phyloP scores from a whole-genome alignment of 1,139 yeast genomes.

The Suhomyces bokatorum region DNA sequence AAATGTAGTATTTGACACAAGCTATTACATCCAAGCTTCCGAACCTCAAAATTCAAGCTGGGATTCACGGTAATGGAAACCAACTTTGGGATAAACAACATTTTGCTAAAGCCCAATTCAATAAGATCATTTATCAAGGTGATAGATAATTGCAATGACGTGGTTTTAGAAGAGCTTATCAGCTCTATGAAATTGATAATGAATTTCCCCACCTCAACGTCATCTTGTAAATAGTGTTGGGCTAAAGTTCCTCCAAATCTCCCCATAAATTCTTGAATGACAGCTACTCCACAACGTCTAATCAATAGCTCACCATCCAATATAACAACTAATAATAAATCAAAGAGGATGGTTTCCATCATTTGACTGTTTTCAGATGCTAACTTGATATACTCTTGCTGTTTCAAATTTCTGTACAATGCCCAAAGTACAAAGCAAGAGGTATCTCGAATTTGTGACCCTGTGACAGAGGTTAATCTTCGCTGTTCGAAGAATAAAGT shows the following conservation, averaged over 20 bases:
- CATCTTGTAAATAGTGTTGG: constrained; percentile 15
- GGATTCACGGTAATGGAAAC: constrained; percentile 24
- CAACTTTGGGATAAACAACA: constrained; percentile 31
- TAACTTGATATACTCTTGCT: constrained; percentile 13
- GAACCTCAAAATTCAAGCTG: constrained; percentile 37
- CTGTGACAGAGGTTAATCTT: constrained; percentile 51
- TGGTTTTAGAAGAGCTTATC: constrained; percentile 27
- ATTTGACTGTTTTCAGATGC: constrained; percentile 15
- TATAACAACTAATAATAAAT: constrained; percentile 54
- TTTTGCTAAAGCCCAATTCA: constrained; percentile 28
- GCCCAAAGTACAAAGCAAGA: constrained; percentile 69
- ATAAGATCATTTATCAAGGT: constrained; percentile 25
- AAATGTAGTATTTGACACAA: constrained; percentile 1
- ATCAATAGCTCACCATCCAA: constrained; percentile 75
- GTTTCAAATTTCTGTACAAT: constrained; percentile 29
- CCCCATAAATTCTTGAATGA: constrained; percentile 82
- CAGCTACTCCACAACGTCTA: constrained; percentile 82
- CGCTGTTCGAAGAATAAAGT: constrained; percentile 58
- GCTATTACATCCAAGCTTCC: constrained; percentile 27
- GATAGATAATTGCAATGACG: constrained; percentile 27
- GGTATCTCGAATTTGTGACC: constrained; percentile 77
- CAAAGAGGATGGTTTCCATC: constrained; percentile 33
- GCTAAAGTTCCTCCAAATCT: constrained; percentile 53
- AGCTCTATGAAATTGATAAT: constrained; percentile 58
- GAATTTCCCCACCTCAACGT: constrained; percentile 30